These are phyloP conservation scores for Eimeria maxima DNA, from an alignment of 169 alveolate species.

Conservation along the genomic window DNA sequence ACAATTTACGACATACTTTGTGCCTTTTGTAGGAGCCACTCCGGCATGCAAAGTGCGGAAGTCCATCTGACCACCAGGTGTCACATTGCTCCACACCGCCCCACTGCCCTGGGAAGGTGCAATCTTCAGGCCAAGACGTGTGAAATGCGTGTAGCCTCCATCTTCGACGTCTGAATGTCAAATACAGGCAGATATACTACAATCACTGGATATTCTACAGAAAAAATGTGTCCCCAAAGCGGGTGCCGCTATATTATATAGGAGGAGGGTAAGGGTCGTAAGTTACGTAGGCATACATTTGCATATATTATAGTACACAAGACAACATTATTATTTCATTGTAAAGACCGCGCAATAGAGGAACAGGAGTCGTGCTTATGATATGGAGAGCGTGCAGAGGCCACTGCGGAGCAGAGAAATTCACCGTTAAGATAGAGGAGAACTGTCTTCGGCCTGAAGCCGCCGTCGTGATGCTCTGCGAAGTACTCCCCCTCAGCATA, in stretches of 20 bases:
- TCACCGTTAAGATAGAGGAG: conserved; percentile 83
- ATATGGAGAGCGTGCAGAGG: not conserved
- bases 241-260: no score
- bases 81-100: conserved; percentile 77
- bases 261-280: no score
- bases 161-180: conserved; percentile 75
- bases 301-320: no score
- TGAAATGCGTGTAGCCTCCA: conserved; percentile 82
- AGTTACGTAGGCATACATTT: no score
- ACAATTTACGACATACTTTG: conserved; percentile 83
- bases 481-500: conserved; percentile 82
- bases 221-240: no score
- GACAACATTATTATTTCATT: no score
- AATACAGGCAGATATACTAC: not conserved
- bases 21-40: conserved; percentile 78
- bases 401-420: not conserved
- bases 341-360: not conserved
- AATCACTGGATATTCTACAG: no score
- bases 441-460: conserved; percentile 83
- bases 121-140: conserved; percentile 76
- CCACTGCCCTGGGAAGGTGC: conserved; percentile 80
- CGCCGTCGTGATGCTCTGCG: conserved; percentile 84
- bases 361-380: not conserved
- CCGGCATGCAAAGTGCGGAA: conserved; percentile 82
- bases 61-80: conserved; percentile 43